Evolutionary conservation across 2,329 filamentous ascomycete species (phyloP).

Genomic region (Diaporthe sp.): DNA sequence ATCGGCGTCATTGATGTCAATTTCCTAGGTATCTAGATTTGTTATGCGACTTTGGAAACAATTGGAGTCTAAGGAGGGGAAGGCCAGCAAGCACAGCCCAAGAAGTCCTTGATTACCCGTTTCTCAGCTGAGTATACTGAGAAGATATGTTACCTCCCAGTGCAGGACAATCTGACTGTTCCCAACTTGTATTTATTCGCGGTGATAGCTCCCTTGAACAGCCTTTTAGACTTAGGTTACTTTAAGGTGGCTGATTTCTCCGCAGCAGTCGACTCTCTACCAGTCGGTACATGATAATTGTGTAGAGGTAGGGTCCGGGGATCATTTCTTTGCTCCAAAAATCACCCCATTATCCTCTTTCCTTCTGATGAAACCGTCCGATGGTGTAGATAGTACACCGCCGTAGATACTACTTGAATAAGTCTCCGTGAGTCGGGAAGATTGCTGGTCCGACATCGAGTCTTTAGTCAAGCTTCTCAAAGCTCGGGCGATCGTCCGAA

Average conservation of each 20-base stretch:
- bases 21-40: no score
- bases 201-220: background rate
- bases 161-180: no score
- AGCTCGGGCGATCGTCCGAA: background rate
- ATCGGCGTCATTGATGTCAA: no score
- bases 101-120: background rate
- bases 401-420: background rate
- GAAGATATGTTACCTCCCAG: no score
- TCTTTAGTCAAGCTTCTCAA: background rate
- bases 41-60: no score
- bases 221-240: background rate
- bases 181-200: background rate
- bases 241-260: background rate
- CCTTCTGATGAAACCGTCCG: no score
- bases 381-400: no score
- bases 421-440: background rate
- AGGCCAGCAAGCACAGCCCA: background rate
- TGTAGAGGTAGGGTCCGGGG: no score
- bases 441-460: background rate
- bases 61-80: background rate
- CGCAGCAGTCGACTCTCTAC: background rate
- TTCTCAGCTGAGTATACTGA: no score
- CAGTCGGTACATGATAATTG: background rate
- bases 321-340: no score
- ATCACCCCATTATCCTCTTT: no score